A percentile compares a stretch with the other conserved stretches of the same genome.
Evolutionary conservation across 2,329 filamentous ascomycete genomes (phyloP).

Genomic region (Leptodontidium sp.): DNA sequence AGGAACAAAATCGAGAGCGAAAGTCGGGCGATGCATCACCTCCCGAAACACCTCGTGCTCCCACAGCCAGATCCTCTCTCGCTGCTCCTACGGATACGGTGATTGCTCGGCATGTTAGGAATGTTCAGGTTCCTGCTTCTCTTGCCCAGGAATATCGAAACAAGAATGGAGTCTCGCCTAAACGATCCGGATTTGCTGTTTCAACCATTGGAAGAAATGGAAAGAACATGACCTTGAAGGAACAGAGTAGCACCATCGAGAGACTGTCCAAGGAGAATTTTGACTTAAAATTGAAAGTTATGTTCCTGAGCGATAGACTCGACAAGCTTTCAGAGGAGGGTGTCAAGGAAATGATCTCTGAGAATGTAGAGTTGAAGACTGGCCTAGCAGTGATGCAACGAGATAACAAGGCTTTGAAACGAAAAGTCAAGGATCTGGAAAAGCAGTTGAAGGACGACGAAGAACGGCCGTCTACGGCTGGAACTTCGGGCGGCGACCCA

Average conservation of each 20-base stretch:
- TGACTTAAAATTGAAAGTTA: slow-evolving; percentile 95
- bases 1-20: slow-evolving; percentile 56
- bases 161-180: slow-evolving; percentile 70
- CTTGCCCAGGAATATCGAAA: slow-evolving; percentile 86
- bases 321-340: slow-evolving; percentile 95
- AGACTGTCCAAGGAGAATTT: slow-evolving; percentile 98
- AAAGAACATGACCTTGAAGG: slow-evolving; percentile 86
- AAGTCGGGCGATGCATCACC: slow-evolving; percentile 56
- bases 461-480: slow-evolving; percentile 66
- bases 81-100: slow-evolving; percentile 84
- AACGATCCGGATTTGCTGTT: slow-evolving; percentile 58
- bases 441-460: slow-evolving; percentile 75
- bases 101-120: slow-evolving; percentile 86
- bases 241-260: slow-evolving; percentile 97
- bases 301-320: slow-evolving; percentile 92
- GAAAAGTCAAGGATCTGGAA: slow-evolving; percentile 86
- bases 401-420: slow-evolving; percentile 84
- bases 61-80: slow-evolving; percentile 59
- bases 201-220: slow-evolving; percentile 63
- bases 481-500: slow-evolving; percentile 64
- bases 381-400: slow-evolving; percentile 88
- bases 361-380: slow-evolving; percentile 95
- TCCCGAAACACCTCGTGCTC: slow-evolving; percentile 76
- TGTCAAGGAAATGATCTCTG: slow-evolving; percentile 96
- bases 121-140: slow-evolving; percentile 90